These are phyloP conservation scores for Arabidopsis arenosa DNA, from an alignment of 345 rosid species.

Conservation along the genomic window DNA sequence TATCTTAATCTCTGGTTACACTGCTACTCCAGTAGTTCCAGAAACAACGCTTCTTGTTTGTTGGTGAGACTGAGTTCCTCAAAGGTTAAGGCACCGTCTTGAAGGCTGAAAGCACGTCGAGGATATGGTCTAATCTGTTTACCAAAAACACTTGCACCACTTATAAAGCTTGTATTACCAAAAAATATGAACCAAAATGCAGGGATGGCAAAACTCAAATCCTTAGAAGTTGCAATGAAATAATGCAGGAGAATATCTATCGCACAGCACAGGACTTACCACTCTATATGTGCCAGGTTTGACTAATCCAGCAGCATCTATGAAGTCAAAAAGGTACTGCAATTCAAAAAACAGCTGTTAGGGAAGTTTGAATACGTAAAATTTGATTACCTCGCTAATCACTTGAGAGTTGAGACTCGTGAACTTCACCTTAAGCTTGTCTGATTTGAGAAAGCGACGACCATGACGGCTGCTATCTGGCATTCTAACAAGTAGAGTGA, in stretches of 20 bases:
- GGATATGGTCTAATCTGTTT: slow-evolving; percentile 85
- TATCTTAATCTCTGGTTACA: slow-evolving; percentile 9
- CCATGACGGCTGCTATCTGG: slow-evolving; percentile 86
- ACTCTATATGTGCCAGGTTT: slow-evolving; percentile 73
- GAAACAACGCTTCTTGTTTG: slow-evolving; percentile 82
- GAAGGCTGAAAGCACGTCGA: slow-evolving; percentile 57
- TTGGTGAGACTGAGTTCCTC: slow-evolving; percentile 70
- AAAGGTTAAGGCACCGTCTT: slow-evolving; percentile 60
- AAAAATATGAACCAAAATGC: neutral
- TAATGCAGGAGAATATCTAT: slow-evolving; percentile 9
- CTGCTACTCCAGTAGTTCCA: slow-evolving; percentile 63
- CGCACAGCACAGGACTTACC: slow-evolving; percentile 52
- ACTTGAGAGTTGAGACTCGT: slow-evolving; percentile 18
- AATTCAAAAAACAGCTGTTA: slow-evolving; percentile 40
- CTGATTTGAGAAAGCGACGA: slow-evolving; percentile 77
- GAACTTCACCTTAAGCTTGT: slow-evolving; percentile 74
- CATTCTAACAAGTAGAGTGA: slow-evolving; percentile 70
- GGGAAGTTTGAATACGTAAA: slow-evolving; percentile 11
- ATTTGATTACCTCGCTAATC: neutral
- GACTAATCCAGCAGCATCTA: slow-evolving; percentile 62
- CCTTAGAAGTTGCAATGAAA: neutral
- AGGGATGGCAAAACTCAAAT: neutral
- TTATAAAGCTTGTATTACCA: slow-evolving; percentile 1
- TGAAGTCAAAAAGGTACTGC: slow-evolving; percentile 76
- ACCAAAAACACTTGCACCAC: slow-evolving; percentile 28